Evolutionary conservation across 2,329 filamentous ascomycete species (phyloP).

Genomic region (Colletotrichum sansevieriae): DNA sequence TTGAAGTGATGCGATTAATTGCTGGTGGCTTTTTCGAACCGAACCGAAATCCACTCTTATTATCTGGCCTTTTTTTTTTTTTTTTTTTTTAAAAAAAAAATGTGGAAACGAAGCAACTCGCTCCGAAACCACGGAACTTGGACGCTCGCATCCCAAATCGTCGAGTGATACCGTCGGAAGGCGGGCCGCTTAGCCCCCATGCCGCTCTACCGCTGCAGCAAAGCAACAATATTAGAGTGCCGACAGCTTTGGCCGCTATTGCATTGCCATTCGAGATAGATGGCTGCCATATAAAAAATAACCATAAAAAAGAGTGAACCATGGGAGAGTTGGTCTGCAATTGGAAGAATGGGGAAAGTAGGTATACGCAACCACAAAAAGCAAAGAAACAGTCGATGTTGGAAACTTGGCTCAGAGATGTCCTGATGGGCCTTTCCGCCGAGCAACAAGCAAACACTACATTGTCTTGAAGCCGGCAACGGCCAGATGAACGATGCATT

Average conservation of each 20-base stretch:
- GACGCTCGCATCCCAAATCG: constrained; percentile 23
- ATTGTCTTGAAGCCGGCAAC: background rate
- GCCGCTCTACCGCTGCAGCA: background rate
- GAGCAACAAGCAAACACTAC: constrained; percentile 14
- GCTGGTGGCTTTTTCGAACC: constrained; percentile 6
- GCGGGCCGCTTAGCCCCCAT: constrained; percentile 34
- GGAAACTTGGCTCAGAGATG: constrained; percentile 11
- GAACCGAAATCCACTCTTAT: constrained; percentile 7
- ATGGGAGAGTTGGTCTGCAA: background rate
- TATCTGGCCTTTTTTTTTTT: background rate
- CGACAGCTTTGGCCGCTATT: background rate
- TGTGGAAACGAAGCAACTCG: constrained; percentile 1
- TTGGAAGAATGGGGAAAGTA: background rate
- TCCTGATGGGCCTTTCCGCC: constrained; percentile 23
- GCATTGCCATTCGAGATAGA: too few species aligned
- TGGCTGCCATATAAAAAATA: too few species aligned
- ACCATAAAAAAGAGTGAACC: background rate
- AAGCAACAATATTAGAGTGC: background rate
- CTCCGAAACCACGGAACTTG: constrained; percentile 25
- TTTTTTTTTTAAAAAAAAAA: too few species aligned
- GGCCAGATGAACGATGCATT: background rate
- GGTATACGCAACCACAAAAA: background rate
- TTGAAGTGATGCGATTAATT: background rate
- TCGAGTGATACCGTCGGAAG: constrained; percentile 26
- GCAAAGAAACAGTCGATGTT: background rate